Evolutionary conservation across 1,139 yeast genomes (phyloP), one percentile per base, ranked within the genome.

Genomic region (Hyphopichia khmerensis): DNA sequence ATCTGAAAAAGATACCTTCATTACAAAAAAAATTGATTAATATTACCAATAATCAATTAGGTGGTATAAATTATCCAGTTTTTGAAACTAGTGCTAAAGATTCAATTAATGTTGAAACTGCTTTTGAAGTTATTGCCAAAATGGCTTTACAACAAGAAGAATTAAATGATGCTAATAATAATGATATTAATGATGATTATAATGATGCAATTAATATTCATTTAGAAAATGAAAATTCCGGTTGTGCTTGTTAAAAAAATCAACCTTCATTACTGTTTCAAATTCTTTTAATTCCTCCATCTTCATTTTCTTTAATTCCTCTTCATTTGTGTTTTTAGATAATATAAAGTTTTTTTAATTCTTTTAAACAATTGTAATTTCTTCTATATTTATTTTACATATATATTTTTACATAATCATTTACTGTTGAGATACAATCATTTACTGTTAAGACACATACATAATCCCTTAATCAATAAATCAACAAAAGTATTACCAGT

Each of bases 41-140:
- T 44, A 81, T 89, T 64, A 90, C 96, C 53, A 84, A 83, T 48
- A 72, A 72, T 52, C 86, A 86, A 51, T 74, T 89, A 57, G 98
- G 98, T 7, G 78, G 75, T 2, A 63, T 70, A 53, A 86, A 88
- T 63, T 78, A 91, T 52, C 98, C 99, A 2, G 84, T 90, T 48
- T 93, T 93, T 62, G 96, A 90, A 64, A 91, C 97, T 18, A 83
- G 91, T 70, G 97, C 97, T 16, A 90, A 90, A 67, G 96, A 89
- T 61, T 90, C 95, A 10, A 87, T 90, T 40, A 93, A 93, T 50
- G 96, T 93, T 33, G 97, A 91, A 57, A 82, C 86, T 57, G 99
- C 98, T 1, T 93, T 93, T 61, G 98, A 93, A 60, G 96, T 90
- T 36, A 88, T 93, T 56, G 97, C 97, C 31, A 80, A 96, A 59